Evolutionary conservation across 257 asterid genomes (phyloP).

Genomic region (Solanum ossicruentum): DNA sequence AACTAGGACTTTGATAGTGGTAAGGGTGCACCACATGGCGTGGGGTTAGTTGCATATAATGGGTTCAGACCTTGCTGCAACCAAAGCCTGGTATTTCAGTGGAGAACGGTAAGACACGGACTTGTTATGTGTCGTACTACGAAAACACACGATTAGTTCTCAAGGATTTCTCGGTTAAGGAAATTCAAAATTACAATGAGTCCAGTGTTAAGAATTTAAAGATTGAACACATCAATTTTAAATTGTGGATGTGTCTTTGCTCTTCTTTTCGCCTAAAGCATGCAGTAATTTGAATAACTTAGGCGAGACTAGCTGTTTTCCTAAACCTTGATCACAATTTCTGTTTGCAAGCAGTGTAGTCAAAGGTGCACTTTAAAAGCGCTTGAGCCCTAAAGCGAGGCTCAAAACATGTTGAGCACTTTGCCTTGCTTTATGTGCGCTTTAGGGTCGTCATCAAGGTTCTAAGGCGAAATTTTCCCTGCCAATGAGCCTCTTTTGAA

Average conservation of each 20-base stretch:
- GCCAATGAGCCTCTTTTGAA: no score
- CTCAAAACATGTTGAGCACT: no score
- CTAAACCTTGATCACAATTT: not conserved
- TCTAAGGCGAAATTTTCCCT: no score
- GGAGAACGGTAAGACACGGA: not conserved
- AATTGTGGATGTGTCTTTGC: not conserved
- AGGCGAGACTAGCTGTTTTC: not conserved
- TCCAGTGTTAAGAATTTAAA: not conserved
- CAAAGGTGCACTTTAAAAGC: no score
- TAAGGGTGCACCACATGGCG: not conserved
- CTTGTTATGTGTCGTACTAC: not conserved
- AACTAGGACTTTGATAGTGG: not conserved
- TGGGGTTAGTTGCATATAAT: not conserved
- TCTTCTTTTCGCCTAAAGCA: not conserved
- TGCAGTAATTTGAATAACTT: not conserved
- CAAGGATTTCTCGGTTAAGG: not conserved
- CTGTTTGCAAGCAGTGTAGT: not conserved
- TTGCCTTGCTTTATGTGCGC: no score
- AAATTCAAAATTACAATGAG: not conserved
- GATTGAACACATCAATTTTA: not conserved
- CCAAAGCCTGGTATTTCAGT: not conserved
- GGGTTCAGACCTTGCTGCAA: not conserved
- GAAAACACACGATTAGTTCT: not conserved
- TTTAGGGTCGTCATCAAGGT: no score
- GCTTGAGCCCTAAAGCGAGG: no score